Evolutionary conservation across 352 stramenopile species (phyloP).

Genomic region (Thalassiosira exigua): DNA sequence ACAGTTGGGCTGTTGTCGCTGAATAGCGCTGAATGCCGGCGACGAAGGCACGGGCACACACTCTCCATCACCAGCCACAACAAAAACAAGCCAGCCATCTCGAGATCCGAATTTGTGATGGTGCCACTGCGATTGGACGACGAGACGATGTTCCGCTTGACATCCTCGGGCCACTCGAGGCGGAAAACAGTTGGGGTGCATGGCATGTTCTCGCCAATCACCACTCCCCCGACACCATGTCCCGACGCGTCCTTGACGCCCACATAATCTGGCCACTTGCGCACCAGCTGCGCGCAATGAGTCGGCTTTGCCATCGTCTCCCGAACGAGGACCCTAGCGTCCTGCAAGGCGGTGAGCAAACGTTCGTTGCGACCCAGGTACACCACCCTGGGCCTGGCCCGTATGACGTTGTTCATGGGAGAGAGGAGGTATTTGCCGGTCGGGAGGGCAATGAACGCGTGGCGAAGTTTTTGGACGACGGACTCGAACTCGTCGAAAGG

Average conservation of each 20-base stretch:
- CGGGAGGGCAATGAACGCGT: not conserved
- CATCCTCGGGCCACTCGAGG: slow-evolving; percentile 11
- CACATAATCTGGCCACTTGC: slow-evolving; percentile 12
- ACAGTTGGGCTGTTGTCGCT: slow-evolving; percentile 3
- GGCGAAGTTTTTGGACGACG: slow-evolving; percentile 4
- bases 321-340: slow-evolving; percentile 5
- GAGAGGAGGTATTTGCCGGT: not conserved
- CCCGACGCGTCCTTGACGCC: slow-evolving; percentile 23
- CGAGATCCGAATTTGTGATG: slow-evolving; percentile 39
- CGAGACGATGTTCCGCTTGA: not conserved
- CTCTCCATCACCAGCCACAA: slow-evolving; percentile 31
- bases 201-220: slow-evolving; percentile 7
- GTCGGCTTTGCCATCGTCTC: not conserved
- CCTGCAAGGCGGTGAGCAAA: not conserved
- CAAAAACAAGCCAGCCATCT: slow-evolving; percentile 24
- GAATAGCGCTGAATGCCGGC: not conserved
- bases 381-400: not conserved
- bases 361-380: not conserved
- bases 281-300: slow-evolving; percentile 6
- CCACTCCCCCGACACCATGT: slow-evolving; percentile 26
- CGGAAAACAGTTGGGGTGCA: slow-evolving; percentile 28
- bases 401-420: not conserved
- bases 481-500: not conserved
- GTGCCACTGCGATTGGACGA: slow-evolving; percentile 3
- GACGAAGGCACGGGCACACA: slow-evolving; percentile 21